A percentile compares a stretch with the other conserved stretches of the same genome.
Evolutionary conservation across 2,329 filamentous ascomycete species (phyloP).

Genomic region (Rhynchosporium secalis): DNA sequence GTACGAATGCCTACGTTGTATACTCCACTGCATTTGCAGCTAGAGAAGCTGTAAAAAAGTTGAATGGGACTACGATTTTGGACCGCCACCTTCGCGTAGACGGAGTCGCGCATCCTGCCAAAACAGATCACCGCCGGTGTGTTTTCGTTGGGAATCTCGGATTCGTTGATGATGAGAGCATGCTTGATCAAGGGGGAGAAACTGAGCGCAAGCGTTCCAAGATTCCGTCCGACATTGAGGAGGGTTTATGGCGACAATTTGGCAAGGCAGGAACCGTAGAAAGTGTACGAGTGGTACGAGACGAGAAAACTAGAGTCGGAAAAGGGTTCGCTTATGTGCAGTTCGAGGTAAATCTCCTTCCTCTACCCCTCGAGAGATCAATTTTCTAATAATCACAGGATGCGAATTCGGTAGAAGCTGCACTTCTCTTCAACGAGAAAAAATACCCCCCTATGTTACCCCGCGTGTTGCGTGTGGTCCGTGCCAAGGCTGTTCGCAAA

Average conservation of each 20-base stretch:
- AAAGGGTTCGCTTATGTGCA: slow-evolving; percentile 99
- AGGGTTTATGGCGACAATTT: slow-evolving; percentile 87
- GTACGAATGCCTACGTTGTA: slow-evolving; percentile 91
- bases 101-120: slow-evolving; percentile 82
- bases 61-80: slow-evolving; percentile 84
- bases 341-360: slow-evolving; percentile 60
- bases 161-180: slow-evolving; percentile 89
- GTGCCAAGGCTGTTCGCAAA: slow-evolving; percentile 57
- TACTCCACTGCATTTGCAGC: slow-evolving; percentile 76
- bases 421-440: slow-evolving; percentile 83
- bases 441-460: slow-evolving; percentile 95
- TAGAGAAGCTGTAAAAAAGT: slow-evolving; percentile 68
- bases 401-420: slow-evolving; percentile 84
- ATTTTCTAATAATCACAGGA: slow-evolving; percentile 52
- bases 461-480: slow-evolving; percentile 77
- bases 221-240: slow-evolving; percentile 81
- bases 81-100: slow-evolving; percentile 89
- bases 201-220: slow-evolving; percentile 73
- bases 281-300: slow-evolving; percentile 88
- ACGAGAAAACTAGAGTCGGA: slow-evolving; percentile 85
- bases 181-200: slow-evolving; percentile 64
- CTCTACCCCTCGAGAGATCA: neutral
- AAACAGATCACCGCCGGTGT: slow-evolving; percentile 82
- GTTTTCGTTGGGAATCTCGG: slow-evolving; percentile 96
- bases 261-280: slow-evolving; percentile 79